A percentile compares a stretch with the other conserved stretches of the same genome.
Conservation (phyloP, 129 eudicot species). For the Flaveria linearis region DNA sequence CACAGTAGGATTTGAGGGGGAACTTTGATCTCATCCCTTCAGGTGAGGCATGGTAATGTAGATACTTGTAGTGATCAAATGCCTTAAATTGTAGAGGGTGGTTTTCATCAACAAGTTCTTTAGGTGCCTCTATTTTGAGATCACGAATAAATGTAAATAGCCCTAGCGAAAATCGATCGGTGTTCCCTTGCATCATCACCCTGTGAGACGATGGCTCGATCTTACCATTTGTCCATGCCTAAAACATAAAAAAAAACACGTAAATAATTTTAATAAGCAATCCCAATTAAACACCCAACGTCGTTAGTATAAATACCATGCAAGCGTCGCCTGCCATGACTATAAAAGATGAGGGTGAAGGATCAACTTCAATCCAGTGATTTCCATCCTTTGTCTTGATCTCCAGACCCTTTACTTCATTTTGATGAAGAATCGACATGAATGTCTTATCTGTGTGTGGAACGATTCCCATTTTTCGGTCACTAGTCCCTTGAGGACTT, state of each 20-base stretch:
- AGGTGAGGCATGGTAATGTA: constrained; percentile 38
- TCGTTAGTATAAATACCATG: constrained; percentile 29
- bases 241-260: not conserved
- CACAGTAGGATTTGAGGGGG: constrained; percentile 51
- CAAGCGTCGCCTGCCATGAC: constrained; percentile 75
- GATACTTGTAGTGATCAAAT: constrained; percentile 58
- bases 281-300: too few relatives aligned
- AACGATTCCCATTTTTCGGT: constrained; percentile 42
- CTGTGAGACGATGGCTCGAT: constrained; percentile 51
- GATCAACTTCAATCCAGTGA: constrained; percentile 54
- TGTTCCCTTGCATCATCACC: constrained; percentile 53
- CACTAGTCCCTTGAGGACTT: constrained; percentile 30
- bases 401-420: constrained; percentile 57
- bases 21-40: constrained; percentile 51
- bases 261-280: too few relatives aligned
- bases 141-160: constrained; percentile 56
- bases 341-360: constrained; percentile 51
- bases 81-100: constrained; percentile 47
- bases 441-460: constrained; percentile 70
- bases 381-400: constrained; percentile 44
- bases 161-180: constrained; percentile 54
- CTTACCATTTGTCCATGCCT: constrained; percentile 77
- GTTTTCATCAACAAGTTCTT: constrained; percentile 51
- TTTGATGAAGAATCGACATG: constrained; percentile 56
- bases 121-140: constrained; percentile 40